phyloP scores from a whole-genome alignment of 306 rosid species.

The Cucumis hystrix region DNA sequence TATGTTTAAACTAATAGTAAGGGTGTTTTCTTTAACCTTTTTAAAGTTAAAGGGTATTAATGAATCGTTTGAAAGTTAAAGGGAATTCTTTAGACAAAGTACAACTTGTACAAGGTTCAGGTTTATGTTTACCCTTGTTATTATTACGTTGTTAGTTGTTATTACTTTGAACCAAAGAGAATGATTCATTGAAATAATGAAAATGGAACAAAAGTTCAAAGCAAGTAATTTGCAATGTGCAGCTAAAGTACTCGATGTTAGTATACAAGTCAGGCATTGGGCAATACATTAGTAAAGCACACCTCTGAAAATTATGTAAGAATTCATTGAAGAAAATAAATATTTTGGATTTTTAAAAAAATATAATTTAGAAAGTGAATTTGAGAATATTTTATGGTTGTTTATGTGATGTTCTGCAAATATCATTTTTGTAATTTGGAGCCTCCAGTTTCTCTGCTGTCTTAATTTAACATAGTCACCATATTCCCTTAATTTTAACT shows the following conservation, averaged over 20 bases:
- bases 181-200: too few relatives aligned
- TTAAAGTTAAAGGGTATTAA: too few relatives aligned
- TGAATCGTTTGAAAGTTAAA: too few relatives aligned
- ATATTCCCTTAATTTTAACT: not conserved
- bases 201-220: not conserved
- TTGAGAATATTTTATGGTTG: not conserved
- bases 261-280: not conserved
- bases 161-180: too few relatives aligned
- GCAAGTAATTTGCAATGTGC: not conserved
- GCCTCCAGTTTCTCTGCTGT: not conserved
- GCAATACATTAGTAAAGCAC: not conserved
- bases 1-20: too few relatives aligned
- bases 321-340: not conserved
- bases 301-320: not conserved
- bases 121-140: too few relatives aligned
- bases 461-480: not conserved
- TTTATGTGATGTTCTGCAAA: not conserved
- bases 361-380: not conserved
- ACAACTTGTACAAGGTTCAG: too few relatives aligned
- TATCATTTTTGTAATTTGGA: not conserved
- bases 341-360: not conserved
- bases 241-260: not conserved
- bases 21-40: too few relatives aligned
- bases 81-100: too few relatives aligned
- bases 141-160: too few relatives aligned